A percentile compares a stretch with the other conserved stretches of the same genome.
Conservation (phyloP, 768 basidiomycete species). For the Suillus occidentalis region DNA sequence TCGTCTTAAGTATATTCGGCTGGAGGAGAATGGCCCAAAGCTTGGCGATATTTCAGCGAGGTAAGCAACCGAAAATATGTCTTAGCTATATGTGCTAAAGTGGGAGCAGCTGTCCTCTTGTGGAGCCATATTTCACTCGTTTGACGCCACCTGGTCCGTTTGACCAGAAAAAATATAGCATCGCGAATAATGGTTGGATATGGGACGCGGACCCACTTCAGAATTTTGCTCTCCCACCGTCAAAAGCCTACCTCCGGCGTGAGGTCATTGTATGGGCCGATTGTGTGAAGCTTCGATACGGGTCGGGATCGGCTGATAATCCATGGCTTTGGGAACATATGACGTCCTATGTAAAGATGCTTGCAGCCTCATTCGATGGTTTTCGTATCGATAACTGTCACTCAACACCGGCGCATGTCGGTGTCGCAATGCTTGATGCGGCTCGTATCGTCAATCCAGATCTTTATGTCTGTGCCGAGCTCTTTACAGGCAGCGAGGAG, state of each 20-base stretch:
- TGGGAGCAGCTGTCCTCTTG: slow-evolving; percentile 67
- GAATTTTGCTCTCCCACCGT: slow-evolving; percentile 91
- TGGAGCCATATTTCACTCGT: slow-evolving; percentile 92
- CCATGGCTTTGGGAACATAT: slow-evolving; percentile 96
- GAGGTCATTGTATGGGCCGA: slow-evolving; percentile 98
- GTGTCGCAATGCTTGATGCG: slow-evolving; percentile 89
- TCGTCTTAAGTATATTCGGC: slow-evolving; percentile 74
- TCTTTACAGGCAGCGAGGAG: slow-evolving; percentile 95
- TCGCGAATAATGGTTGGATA: slow-evolving; percentile 99
- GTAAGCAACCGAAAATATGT: not conserved
- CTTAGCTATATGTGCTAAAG: slow-evolving; percentile 9
- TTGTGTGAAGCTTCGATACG: slow-evolving; percentile 97
- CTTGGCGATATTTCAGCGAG: slow-evolving; percentile 73
- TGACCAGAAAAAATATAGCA: slow-evolving; percentile 58
- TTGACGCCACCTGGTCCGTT: slow-evolving; percentile 55
- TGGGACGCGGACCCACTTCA: slow-evolving; percentile 93
- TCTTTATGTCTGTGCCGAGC: slow-evolving; percentile 95
- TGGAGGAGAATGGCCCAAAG: slow-evolving; percentile 83
- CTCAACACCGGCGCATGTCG: slow-evolving; percentile 95
- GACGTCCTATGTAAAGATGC: slow-evolving; percentile 74
- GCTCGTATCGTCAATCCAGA: slow-evolving; percentile 87
- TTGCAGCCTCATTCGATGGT: slow-evolving; percentile 87
- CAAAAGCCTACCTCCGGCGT: slow-evolving; percentile 92
- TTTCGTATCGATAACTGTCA: slow-evolving; percentile 99
- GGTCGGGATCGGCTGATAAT: slow-evolving; percentile 72